Percentiles rank a stretch among this genome's conserved stretches.
Evolutionary conservation across 2,329 filamentous ascomycete species (phyloP).

Genomic region (Alternaria brassicicola): DNA sequence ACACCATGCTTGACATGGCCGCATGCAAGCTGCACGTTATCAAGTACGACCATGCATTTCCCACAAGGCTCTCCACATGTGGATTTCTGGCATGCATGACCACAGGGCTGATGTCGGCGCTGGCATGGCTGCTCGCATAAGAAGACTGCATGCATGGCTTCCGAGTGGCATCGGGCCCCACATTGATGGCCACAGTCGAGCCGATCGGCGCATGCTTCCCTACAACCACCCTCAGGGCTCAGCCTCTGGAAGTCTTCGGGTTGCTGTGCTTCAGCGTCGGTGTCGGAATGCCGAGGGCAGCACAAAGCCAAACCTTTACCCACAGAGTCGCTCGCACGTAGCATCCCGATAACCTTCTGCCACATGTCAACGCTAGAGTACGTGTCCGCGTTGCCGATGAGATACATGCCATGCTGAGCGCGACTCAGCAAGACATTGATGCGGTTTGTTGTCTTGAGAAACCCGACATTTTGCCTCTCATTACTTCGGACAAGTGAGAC

Average conservation of each 20-base stretch:
- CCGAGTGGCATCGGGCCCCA: conserved; percentile 38
- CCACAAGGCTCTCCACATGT: conserved; percentile 41
- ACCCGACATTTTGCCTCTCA: conserved; percentile 62
- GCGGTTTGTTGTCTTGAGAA: conserved; percentile 68
- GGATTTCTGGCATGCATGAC: conserved; percentile 36
- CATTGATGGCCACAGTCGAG: conserved; percentile 42
- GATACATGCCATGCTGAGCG: conserved; percentile 71
- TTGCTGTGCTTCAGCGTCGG: conserved; percentile 24
- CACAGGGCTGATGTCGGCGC: conserved; percentile 29
- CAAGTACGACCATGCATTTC: conserved; percentile 23
- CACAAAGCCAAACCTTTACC: conserved; percentile 28
- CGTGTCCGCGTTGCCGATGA: conserved; percentile 70
- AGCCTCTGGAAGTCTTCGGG: conserved; percentile 38
- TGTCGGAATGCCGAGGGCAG: conserved; percentile 40
- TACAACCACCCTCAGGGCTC: conserved; percentile 44
- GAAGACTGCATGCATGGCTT: conserved; percentile 36
- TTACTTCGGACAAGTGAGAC: conserved; percentile 77
- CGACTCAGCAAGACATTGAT: conserved; percentile 73
- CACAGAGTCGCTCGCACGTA: conserved; percentile 44
- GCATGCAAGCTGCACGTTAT: conserved; percentile 36
- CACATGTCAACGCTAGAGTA: conserved; percentile 67
- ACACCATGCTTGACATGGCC: conserved; percentile 32
- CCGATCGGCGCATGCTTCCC: conserved; percentile 26
- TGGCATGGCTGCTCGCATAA: conserved; percentile 36
- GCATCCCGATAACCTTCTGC: conserved; percentile 61